Base-by-base conservation (phyloP, 75 land plant species). In the Gnetum montanum region DNA sequence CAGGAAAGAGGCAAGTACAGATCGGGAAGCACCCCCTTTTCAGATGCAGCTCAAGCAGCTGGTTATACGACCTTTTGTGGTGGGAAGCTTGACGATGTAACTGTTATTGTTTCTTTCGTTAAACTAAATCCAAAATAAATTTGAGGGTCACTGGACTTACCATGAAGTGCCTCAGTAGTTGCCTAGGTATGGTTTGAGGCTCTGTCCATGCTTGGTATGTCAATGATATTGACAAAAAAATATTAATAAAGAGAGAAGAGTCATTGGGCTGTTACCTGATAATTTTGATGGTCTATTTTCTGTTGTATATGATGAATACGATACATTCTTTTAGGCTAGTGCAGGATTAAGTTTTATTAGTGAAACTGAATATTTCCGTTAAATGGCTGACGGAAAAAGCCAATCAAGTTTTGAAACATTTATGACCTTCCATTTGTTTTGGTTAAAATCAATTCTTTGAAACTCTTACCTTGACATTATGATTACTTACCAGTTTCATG, bases 61-160 rank as follows among this genome's bases (percentile, higher is more conserved):
- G 90, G 95, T 1, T 85, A 76, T 46, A 36, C 34, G 5, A 55
- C 63, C 10, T 90, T 49, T 54, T 47, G 43, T 8, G 96, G 96
- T 55, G 96, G 96, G 26, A 90, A 90, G 58, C 76, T 83, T 2
- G 96, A 90, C 50, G 87, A 90, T 65, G 83, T 78, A n/a, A 77
- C 91, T 3, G 84, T 77, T 4, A 72, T 90, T 22, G 96, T 86
- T 13, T 78, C 96, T 18, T n/a, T 75, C 12, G 83, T 79, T 34
- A 34, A 53, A 53, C 25, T 5, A 22, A 20, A 5, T 53, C 6
- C 11, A 22, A 33, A 53, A 20, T n/a, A 36, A 34, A 6, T 34
- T 31, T 16, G 28, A 50, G 16, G 25, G 22, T 10, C 34, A 8
- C 5, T 31, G 8, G 31, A 53, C 43, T 41, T 41, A 18, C n/a